Percentiles rank a stretch among this genome's conserved stretches.
Conservation (phyloP, 139 green algal species). For the Yamagishiella unicocca region DNA sequence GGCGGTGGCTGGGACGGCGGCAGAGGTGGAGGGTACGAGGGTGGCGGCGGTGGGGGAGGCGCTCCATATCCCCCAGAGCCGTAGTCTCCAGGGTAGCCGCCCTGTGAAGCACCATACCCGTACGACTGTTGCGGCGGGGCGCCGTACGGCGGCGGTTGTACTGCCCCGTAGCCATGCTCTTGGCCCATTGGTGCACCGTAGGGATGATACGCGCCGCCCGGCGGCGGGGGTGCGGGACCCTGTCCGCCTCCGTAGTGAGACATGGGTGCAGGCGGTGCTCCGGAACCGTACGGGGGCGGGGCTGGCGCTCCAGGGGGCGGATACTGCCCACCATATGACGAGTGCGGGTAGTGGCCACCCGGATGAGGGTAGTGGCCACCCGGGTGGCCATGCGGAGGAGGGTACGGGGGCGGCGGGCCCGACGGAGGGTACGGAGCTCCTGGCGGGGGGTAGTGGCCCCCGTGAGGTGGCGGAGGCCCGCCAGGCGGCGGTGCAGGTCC, state of each 20-base stretch:
- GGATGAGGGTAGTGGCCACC: background rate
- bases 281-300: conserved; percentile 19
- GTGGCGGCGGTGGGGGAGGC: background rate
- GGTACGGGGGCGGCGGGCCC: conserved; percentile 43
- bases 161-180: background rate
- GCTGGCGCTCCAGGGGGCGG: conserved; percentile 14
- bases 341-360: background rate
- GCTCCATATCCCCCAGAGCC: background rate
- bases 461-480: conserved; percentile 17
- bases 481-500: conserved; percentile 15
- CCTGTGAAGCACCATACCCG: background rate
- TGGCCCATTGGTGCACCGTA: background rate
- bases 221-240: background rate
- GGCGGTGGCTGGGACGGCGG: background rate
- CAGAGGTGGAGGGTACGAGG: conserved; percentile 10
- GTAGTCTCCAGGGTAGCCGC: conserved; percentile 13
- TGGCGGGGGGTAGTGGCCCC: background rate
- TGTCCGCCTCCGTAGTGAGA: conserved; percentile 26
- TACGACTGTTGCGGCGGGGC: conserved; percentile 12
- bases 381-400: background rate
- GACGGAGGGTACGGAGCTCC: conserved; percentile 33
- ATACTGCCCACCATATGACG: background rate
- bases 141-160: background rate
- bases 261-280: background rate
- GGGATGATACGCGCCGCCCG: conserved; percentile 20